Percentiles rank a stretch among this genome's conserved stretches.
Evolutionary conservation across 2,329 filamentous ascomycete genomes (phyloP).

Genomic region (Chrysoporthe deuterocubensis): DNA sequence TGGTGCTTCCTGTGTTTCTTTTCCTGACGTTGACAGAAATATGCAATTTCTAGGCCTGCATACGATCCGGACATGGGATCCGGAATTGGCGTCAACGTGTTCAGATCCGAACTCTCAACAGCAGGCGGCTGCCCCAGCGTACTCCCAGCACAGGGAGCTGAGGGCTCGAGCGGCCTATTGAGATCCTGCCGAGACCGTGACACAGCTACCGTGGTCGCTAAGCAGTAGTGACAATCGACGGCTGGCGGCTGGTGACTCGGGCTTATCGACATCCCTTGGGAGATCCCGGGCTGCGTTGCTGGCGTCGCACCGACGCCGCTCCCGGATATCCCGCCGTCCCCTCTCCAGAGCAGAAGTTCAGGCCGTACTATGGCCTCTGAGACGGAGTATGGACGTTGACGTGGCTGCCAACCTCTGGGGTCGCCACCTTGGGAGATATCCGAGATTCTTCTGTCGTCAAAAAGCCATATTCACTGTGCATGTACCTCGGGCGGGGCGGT

Average conservation of each 20-base stretch:
- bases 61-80: not conserved
- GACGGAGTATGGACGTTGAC: not conserved
- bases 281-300: not conserved
- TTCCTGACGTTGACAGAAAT: not conserved
- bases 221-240: slow-evolving; percentile 5
- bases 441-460: not conserved
- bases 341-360: too few relatives aligned
- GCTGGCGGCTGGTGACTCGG: not conserved
- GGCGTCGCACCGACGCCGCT: too few relatives aligned
- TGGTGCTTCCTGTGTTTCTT: not conserved
- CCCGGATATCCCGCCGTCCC: not conserved
- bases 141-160: not conserved
- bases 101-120: too few relatives aligned
- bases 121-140: too few relatives aligned
- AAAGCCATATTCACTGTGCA: not conserved
- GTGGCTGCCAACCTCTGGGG: too few relatives aligned
- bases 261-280: not conserved
- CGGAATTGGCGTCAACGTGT: not conserved
- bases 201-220: not conserved
- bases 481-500: slow-evolving; percentile 3
- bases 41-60: not conserved
- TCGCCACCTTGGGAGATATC: too few relatives aligned
- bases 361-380: not conserved
- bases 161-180: too few relatives aligned
- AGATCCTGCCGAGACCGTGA: slow-evolving; percentile 1